These are phyloP conservation scores for Isabelozyma heimii DNA, from an alignment of 805 yeast species.

Conservation along the genomic window DNA sequence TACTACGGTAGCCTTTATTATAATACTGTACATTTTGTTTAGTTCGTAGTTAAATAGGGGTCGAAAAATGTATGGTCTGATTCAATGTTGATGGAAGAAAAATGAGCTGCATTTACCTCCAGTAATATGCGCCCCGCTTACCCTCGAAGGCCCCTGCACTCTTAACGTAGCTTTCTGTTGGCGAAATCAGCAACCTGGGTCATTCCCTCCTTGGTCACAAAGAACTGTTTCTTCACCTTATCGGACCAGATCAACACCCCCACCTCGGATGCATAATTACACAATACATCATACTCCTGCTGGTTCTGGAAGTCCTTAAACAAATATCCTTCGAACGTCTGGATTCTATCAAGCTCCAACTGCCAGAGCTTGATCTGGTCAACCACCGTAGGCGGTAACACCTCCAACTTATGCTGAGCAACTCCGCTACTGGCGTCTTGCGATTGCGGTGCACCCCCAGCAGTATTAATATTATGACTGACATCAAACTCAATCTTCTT, in stretches of 20 bases:
- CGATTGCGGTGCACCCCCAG: constrained; percentile 38
- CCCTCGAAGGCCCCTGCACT: no score
- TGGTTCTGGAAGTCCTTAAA: constrained; percentile 81
- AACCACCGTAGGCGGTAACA: constrained; percentile 92
- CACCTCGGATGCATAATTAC: constrained; percentile 80
- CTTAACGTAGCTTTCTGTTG: constrained; percentile 45
- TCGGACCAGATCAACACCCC: constrained; percentile 93
- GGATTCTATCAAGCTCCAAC: constrained; percentile 88
- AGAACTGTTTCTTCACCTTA: constrained; percentile 64
- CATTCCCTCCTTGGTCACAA: constrained; percentile 85
- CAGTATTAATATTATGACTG: constrained; percentile 46
- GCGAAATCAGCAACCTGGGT: constrained; percentile 90
- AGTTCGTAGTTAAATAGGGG: no score
- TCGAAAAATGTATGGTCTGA: no score
- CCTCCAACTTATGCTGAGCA: constrained; percentile 51
- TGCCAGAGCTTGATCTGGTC: constrained; percentile 98
- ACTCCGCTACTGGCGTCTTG: constrained; percentile 20
- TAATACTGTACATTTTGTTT: no score
- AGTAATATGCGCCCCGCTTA: no score
- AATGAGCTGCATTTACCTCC: no score
- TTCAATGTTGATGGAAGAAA: no score
- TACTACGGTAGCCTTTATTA: no score
- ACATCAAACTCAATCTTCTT: constrained; percentile 66
- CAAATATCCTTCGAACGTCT: constrained; percentile 80
- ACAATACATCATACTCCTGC: constrained; percentile 70